Evolutionary conservation across 352 stramenopile species (phyloP).

Genomic region (Phytophthora lateralis): DNA sequence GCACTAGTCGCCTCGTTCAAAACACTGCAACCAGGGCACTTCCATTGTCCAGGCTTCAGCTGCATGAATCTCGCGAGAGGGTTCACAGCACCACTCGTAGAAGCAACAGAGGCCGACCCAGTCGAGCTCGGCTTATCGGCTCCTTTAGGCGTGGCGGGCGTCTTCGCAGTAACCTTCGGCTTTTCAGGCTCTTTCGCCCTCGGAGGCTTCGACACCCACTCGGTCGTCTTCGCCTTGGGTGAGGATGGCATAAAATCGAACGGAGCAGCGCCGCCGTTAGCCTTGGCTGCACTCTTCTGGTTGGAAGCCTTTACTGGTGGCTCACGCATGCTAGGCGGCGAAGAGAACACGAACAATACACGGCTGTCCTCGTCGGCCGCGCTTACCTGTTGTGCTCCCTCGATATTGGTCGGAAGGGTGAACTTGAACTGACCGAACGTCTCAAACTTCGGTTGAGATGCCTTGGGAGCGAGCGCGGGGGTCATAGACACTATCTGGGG

Average conservation of each 20-base stretch:
- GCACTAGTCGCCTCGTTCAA: slow-evolving; percentile 55
- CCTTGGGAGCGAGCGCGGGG: slow-evolving; percentile 21
- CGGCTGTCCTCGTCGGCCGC: slow-evolving; percentile 47
- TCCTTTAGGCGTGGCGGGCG: slow-evolving; percentile 13
- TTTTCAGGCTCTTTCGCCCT: slow-evolving; percentile 35
- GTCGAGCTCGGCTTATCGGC: slow-evolving; percentile 13
- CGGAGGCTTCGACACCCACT: slow-evolving; percentile 40
- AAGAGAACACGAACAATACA: slow-evolving; percentile 71
- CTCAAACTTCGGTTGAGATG: slow-evolving; percentile 24
- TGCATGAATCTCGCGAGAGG: slow-evolving; percentile 73
- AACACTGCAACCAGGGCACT: slow-evolving; percentile 79
- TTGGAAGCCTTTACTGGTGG: slow-evolving; percentile 41
- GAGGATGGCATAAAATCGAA: slow-evolving; percentile 75
- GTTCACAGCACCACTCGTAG: slow-evolving; percentile 37
- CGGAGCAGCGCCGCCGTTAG: slow-evolving; percentile 35
- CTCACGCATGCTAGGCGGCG: slow-evolving; percentile 57
- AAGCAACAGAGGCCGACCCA: slow-evolving; percentile 9
- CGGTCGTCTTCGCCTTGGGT: slow-evolving; percentile 50
- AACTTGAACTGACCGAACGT: slow-evolving; percentile 58
- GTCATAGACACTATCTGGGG: slow-evolving; percentile 47
- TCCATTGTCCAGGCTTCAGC: slow-evolving; percentile 74
- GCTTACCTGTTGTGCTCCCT: slow-evolving; percentile 18
- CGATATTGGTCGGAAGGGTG: slow-evolving; percentile 41
- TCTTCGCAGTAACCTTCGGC: slow-evolving; percentile 20
- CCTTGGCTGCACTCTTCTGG: slow-evolving; percentile 37